phyloP scores from a whole-genome alignment of 164 flowering plant species.

The Paratinospora sagittata region DNA sequence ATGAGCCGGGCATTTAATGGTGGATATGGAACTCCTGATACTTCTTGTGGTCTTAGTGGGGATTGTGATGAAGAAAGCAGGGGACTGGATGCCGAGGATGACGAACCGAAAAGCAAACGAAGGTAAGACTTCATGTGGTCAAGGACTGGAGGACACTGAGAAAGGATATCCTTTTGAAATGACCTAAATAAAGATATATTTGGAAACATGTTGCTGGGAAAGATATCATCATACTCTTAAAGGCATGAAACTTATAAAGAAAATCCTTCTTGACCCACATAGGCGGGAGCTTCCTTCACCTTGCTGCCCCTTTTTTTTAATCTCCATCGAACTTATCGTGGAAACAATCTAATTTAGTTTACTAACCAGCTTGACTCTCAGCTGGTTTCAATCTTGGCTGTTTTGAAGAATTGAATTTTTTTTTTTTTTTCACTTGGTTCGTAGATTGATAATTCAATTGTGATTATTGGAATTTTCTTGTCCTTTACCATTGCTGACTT shows the following conservation, averaged over 20 bases:
- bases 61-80: slow-evolving; percentile 59
- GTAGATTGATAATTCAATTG: not conserved
- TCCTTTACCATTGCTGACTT: not conserved
- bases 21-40: slow-evolving; percentile 34
- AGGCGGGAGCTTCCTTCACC: no score
- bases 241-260: no score
- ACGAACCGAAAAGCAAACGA: slow-evolving; percentile 58
- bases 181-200: not conserved
- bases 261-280: no score
- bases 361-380: no score
- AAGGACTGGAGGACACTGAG: not conserved
- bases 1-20: slow-evolving; percentile 23
- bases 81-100: slow-evolving; percentile 40
- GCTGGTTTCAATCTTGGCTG: no score
- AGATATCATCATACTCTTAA: no score
- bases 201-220: no score
- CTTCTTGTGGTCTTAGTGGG: slow-evolving; percentile 54
- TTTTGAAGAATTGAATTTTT: no score
- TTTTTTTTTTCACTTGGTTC: no score
- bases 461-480: not conserved
- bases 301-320: no score
- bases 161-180: not conserved
- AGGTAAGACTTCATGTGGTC: slow-evolving; percentile 39
- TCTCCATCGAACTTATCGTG: no score
- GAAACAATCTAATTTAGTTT: no score